Percentiles rank a stretch among this genome's conserved stretches.
Conservation (phyloP, 2,329 filamentous ascomycete species). For the Fusarium nanum region DNA sequence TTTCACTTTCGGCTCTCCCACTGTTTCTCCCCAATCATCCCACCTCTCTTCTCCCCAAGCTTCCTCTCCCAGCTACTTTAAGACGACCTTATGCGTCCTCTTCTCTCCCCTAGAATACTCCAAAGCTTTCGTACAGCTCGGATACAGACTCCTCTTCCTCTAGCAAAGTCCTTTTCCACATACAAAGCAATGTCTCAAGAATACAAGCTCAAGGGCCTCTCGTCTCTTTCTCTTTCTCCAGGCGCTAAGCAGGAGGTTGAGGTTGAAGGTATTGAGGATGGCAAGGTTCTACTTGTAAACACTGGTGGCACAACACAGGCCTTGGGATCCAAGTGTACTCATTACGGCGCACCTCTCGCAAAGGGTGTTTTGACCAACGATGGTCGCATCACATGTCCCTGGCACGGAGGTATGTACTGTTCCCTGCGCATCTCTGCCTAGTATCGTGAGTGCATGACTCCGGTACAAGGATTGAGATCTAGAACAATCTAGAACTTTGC, state of each 20-base stretch:
- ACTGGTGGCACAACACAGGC: slow-evolving; percentile 81
- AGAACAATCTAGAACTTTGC: neutral
- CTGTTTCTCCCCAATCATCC: slow-evolving; percentile 11
- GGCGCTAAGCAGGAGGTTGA: slow-evolving; percentile 90
- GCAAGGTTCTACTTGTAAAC: slow-evolving; percentile 88
- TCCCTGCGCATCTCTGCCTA: neutral
- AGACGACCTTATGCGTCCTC: slow-evolving; percentile 36
- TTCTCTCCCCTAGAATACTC: slow-evolving; percentile 11
- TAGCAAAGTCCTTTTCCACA: slow-evolving; percentile 42
- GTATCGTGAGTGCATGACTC: neutral
- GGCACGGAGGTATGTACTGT: slow-evolving; percentile 84
- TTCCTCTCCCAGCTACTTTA: neutral
- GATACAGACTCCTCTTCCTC: slow-evolving; percentile 20
- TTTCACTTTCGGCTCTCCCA: slow-evolving; percentile 18
- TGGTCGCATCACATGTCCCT: slow-evolving; percentile 90
- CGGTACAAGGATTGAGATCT: neutral
- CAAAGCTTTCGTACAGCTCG: slow-evolving; percentile 29
- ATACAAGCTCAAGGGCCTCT: slow-evolving; percentile 80
- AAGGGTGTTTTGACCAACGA: slow-evolving; percentile 86
- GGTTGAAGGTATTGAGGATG: slow-evolving; percentile 87
- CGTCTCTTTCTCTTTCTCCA: slow-evolving; percentile 78
- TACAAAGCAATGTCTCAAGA: slow-evolving; percentile 63
- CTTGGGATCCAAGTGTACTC: slow-evolving; percentile 84
- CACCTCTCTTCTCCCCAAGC: slow-evolving; percentile 4
- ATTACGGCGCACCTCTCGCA: slow-evolving; percentile 90